phyloP scores from a whole-genome alignment of 73 alveolate species.

The Blepharisma stoltei region DNA sequence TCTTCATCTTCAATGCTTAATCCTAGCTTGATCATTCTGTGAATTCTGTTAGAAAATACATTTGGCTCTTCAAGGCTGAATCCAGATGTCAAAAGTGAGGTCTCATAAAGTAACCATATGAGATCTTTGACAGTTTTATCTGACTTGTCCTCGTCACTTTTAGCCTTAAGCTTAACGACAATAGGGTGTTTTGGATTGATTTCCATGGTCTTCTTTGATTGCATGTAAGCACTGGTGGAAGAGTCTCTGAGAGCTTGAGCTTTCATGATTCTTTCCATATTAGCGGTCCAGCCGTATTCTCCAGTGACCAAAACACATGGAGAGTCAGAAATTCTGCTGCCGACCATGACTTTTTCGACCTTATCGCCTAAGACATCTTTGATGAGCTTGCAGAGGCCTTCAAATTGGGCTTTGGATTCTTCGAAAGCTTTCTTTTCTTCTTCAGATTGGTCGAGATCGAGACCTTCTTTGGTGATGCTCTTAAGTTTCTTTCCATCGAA shows the following conservation, averaged over 20 bases:
- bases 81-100: constrained; percentile 98
- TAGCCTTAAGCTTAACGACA: constrained; percentile 91
- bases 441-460: constrained; percentile 93
- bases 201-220: constrained; percentile 99
- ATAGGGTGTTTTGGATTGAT: constrained; percentile 95
- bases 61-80: constrained; percentile 97
- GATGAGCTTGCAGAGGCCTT: constrained; percentile 97
- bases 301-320: constrained; percentile 99
- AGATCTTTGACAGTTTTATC: constrained; percentile 98
- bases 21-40: constrained; percentile 99
- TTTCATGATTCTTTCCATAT: constrained; percentile 98
- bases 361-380: constrained; percentile 98
- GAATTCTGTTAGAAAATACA: constrained; percentile 97
- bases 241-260: constrained; percentile 99
- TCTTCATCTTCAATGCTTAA: constrained; percentile 91
- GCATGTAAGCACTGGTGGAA: constrained; percentile 98
- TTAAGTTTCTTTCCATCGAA: constrained; percentile 97
- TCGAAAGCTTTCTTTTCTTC: constrained; percentile 89
- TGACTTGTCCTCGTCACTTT: constrained; percentile 94
- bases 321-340: constrained; percentile 94
- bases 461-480: constrained; percentile 97
- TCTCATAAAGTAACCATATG: constrained; percentile 98
- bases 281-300: constrained; percentile 99
- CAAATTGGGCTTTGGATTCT: constrained; percentile 97
- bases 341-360: constrained; percentile 98